Evolutionary conservation across 306 rosid species (phyloP), one percentile per base, ranked within the genome.

Genomic region (Cucurbita pepo): DNA sequence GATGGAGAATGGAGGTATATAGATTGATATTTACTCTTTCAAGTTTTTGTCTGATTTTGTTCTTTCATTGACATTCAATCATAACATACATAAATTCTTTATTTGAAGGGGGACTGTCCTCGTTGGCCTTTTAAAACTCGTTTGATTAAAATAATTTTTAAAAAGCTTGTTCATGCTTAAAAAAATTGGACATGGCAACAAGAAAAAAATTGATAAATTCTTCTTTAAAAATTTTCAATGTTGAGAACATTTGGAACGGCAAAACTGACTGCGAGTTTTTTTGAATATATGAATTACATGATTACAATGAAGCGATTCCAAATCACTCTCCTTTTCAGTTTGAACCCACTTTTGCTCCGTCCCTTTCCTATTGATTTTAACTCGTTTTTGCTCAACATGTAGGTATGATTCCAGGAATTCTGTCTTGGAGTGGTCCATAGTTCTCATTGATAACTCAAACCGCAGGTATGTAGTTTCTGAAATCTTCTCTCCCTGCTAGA

Each of bases 1-100:
- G 95, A 94, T 74, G 97, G 99, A 30, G 99, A 94, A 74, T 94
- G 99, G 99, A 94, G 97, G 99, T 94, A 64, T 94, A 64, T 6
- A 45, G 38, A 56, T 40, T 70, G 55, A 59, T 14, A 10, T 43
- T 43, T 18, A 9, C 12, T 44, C 19, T 21, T 5, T 15, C 52
- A 59, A 30, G 22, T 51, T 77, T 43, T 54, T 8, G 18, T 45
- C 51, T 41, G 71, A 41, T 64, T 64, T 9, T 40, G n/a, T 63
- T 63, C 51, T 45, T 44, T 45, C 56, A 7, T 19, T 41, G 37
- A 43, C 65, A 34, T 59, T 34, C 65, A 65, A 62, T n/a, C 69
- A 40, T 62, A 37, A 59, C 66, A 15, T 61, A 7, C 67, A 36
- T 64, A 10, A 5, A 38, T 41, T 64, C 71, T 40, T 64, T 64